These are phyloP conservation scores for Mucuna pruriens DNA, from an alignment of 306 rosid genomes.

Conservation along the genomic window DNA sequence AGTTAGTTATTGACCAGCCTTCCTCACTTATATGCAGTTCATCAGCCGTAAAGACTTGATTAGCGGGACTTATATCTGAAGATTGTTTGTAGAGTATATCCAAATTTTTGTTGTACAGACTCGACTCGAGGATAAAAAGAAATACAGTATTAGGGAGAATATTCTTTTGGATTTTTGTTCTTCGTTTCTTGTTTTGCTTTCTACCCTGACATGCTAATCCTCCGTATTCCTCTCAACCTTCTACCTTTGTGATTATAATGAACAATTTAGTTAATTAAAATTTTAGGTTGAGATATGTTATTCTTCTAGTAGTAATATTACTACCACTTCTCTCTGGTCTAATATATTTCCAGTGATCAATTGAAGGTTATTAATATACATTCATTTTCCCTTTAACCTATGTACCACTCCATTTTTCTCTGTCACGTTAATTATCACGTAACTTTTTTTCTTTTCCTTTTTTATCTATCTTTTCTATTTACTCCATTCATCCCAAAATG, in stretches of 20 bases:
- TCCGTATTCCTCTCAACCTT: background rate
- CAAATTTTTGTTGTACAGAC: background rate
- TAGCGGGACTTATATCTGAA: background rate
- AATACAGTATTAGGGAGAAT: background rate
- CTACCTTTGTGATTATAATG: background rate
- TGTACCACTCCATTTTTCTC: too few species aligned
- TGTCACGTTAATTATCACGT: too few species aligned
- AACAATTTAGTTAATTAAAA: background rate
- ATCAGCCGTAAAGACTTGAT: background rate
- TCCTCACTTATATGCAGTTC: background rate
- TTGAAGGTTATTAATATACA: too few species aligned
- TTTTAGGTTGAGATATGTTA: background rate
- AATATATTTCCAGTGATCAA: too few species aligned
- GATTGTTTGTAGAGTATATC: background rate
- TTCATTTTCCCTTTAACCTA: too few species aligned
- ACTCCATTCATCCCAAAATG: too few species aligned
- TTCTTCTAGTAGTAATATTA: background rate
- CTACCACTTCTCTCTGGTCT: background rate
- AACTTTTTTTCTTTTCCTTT: too few species aligned
- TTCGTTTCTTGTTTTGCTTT: background rate
- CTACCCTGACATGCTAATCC: background rate
- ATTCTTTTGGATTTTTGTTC: background rate
- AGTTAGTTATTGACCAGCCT: background rate
- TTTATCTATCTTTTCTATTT: too few species aligned
- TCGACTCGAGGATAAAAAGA: background rate